Base-by-base conservation (phyloP, 768 basidiomycete species). In the Exidia glandulosa region DNA sequence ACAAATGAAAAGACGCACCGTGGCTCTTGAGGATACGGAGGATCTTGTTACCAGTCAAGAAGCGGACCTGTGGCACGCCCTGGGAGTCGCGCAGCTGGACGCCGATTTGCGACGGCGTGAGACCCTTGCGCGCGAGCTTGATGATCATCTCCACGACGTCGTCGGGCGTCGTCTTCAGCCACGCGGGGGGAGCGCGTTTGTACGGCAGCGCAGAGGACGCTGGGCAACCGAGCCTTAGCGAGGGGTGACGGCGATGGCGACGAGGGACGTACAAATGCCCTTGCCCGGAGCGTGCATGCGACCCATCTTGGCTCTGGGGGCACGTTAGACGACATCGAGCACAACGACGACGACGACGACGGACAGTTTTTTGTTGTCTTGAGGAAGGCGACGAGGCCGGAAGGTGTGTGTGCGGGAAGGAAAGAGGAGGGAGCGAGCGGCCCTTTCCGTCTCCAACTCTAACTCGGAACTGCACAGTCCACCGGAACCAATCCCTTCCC, bases 201-300 rank as follows among this genome's bases (percentile, higher is more conserved):
- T 97, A 97, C 61, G 95, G 95, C 71, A 98, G 90, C 67, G 95
- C 94, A 72, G 95, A 96, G 77, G 93, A 94, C 78, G 88, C 85
- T 78, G 66, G 3, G 32, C 60, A 56, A 60, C 47, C 59, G 60
- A 63, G 58, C 60, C 54, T 47, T 48, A 34, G 56, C 33, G 3
- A n/a, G 31, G 52, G 31, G 19, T 58, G 16, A 7, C 27, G 55
- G 54, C 60, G 57, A n/a, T 29, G 25, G n/a, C 13, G 50, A 23
- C 9, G 9, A 32, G 54, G 45, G 60, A 85, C 88, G 69, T 76
- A 92, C 89, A 90, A 82, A 98, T 96, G 84, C 94, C 95, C 92
- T 98, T 98, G 78, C 93, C 93, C 77, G 94, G 93, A 85, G 94
- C 94, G 85, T 98, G 95, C 92, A 96, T 94, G 73, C 94, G 92